phyloP scores from a whole-genome alignment of 495 filamentous ascomycete species.

The Jackrogersella minutella region DNA sequence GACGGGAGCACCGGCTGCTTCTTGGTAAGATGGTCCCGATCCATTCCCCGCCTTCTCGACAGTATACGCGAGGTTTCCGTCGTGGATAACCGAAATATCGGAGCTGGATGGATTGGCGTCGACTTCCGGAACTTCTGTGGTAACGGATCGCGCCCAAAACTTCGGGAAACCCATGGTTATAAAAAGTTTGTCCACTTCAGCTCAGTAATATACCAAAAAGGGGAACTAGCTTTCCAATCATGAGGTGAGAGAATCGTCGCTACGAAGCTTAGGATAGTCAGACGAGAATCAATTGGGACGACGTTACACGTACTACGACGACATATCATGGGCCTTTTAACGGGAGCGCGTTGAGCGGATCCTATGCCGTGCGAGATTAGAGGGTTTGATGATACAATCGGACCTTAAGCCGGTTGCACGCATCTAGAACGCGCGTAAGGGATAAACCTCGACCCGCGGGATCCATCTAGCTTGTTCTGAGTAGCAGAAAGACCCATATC shows the following conservation, averaged over 20 bases:
- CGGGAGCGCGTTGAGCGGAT: neutral
- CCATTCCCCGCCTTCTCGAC: slow-evolving; percentile 64
- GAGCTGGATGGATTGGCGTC: slow-evolving; percentile 17
- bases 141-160: slow-evolving; percentile 17
- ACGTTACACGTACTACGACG: neutral
- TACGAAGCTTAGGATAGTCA: neutral
- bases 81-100: slow-evolving; percentile 41
- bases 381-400: slow-evolving; percentile 27
- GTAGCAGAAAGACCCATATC: slow-evolving; percentile 2
- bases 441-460: neutral
- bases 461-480: neutral
- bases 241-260: neutral
- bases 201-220: neutral
- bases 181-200: neutral
- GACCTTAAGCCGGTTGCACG: neutral
- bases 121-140: slow-evolving; percentile 15
- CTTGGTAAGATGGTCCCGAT: slow-evolving; percentile 65
- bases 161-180: slow-evolving; percentile 26
- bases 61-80: slow-evolving; percentile 59
- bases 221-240: neutral
- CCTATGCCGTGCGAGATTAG: slow-evolving; percentile 10
- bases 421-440: slow-evolving; percentile 7
- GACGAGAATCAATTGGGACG: neutral
- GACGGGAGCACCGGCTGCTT: slow-evolving; percentile 69
- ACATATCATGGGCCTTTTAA: slow-evolving; percentile 3